Evolutionary conservation across 2,329 filamentous ascomycete species (phyloP).

Genomic region (Ilyonectria destructans): DNA sequence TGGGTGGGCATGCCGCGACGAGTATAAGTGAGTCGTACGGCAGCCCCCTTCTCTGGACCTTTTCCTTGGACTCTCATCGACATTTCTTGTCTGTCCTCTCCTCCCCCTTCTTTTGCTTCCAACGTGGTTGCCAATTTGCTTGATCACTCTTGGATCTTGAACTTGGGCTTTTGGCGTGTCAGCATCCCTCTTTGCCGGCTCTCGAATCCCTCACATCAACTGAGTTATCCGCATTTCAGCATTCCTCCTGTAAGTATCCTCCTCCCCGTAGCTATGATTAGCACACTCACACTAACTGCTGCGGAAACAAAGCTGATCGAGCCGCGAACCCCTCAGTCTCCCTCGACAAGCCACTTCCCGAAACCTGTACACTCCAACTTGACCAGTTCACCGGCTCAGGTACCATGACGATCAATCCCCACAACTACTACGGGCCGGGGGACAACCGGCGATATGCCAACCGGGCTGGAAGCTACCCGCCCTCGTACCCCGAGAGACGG

Average conservation of each 20-base stretch:
- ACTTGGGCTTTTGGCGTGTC: slow-evolving; percentile 35
- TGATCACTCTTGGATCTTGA: neutral
- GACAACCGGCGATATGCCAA: slow-evolving; percentile 40
- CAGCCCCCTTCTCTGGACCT: slow-evolving; percentile 34
- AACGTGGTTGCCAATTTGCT: neutral
- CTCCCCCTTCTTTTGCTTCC: slow-evolving; percentile 19
- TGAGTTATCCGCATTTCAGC: neutral
- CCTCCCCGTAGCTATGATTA: neutral
- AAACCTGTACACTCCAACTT: neutral
- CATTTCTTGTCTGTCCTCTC: slow-evolving; percentile 19
- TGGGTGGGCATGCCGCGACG: slow-evolving; percentile 33
- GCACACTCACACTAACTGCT: neutral
- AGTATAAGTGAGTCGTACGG: slow-evolving; percentile 47
- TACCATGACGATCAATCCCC: slow-evolving; percentile 42
- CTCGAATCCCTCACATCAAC: neutral
- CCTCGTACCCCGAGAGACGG: slow-evolving; percentile 45
- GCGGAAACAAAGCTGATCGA: neutral
- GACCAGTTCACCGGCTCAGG: neutral
- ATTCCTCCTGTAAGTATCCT: neutral
- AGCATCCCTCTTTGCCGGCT: slow-evolving; percentile 35
- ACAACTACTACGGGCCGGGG: slow-evolving; percentile 36
- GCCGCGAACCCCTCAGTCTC: neutral
- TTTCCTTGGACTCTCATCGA: slow-evolving; percentile 25
- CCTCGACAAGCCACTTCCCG: slow-evolving; percentile 1
- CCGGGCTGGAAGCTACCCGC: slow-evolving; percentile 38